phyloP scores from a whole-genome alignment of 192 early-diverging fungal species.

The Backusella parvicylindrica region DNA sequence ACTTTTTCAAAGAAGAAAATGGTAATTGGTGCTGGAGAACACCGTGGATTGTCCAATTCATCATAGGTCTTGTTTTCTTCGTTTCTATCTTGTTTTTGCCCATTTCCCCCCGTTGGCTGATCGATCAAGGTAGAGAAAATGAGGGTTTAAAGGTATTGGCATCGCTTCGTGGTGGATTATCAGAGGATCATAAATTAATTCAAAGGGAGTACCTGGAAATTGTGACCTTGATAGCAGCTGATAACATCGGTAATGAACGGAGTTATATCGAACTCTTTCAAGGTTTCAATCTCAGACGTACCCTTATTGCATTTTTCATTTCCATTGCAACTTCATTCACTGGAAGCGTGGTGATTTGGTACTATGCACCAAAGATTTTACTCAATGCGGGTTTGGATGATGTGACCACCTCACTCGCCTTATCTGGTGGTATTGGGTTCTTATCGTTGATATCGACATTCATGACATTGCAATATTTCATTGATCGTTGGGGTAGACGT shows the following conservation, averaged over 20 bases:
- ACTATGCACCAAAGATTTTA: constrained; percentile 51
- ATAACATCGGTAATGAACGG: constrained; percentile 54
- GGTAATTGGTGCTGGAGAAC: constrained; percentile 58
- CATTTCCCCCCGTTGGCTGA: constrained; percentile 81
- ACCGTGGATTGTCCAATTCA: constrained; percentile 67
- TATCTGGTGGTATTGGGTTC: constrained; percentile 26
- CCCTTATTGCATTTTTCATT: constrained; percentile 61
- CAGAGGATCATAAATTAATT: constrained; percentile 38
- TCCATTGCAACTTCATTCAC: constrained; percentile 75
- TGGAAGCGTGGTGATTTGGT: constrained; percentile 73
- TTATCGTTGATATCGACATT: constrained; percentile 77
- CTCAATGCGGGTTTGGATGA: constrained; percentile 22
- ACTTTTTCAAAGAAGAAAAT: constrained; percentile 4
- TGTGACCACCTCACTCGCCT: constrained; percentile 21
- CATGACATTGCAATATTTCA: constrained; percentile 63
- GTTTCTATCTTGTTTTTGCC: constrained; percentile 65
- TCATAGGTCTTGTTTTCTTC: constrained; percentile 59
- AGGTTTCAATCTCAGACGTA: constrained; percentile 53
- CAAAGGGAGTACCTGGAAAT: constrained; percentile 65
- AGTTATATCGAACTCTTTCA: constrained; percentile 59
- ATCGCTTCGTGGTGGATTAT: constrained; percentile 43
- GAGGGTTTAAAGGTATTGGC: constrained; percentile 66
- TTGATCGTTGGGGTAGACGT: constrained; percentile 79
- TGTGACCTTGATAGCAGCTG: constrained; percentile 56
- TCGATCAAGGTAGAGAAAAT: constrained; percentile 58